phyloP scores from a whole-genome alignment of 306 rosid genomes.

The Inga leiocalycina region DNA sequence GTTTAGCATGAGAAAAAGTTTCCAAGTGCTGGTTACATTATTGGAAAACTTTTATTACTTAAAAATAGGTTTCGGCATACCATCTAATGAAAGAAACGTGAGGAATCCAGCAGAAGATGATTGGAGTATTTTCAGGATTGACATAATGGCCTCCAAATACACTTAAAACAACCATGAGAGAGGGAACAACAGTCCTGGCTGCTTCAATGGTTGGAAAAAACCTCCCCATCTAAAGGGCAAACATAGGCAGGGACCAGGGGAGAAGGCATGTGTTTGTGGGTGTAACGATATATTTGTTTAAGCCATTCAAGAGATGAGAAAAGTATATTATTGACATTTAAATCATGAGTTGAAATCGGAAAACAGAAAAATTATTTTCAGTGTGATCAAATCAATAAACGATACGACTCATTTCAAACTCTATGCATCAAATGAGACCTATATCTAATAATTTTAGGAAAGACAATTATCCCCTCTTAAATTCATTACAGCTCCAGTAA shows the following conservation, averaged over 20 bases:
- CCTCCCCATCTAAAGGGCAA: background rate
- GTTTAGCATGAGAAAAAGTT: conserved; percentile 16
- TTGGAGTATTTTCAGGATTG: conserved; percentile 88
- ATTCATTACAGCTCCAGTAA: background rate
- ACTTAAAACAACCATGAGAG: conserved; percentile 89
- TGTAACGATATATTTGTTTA: background rate
- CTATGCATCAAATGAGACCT: background rate
- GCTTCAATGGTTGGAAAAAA: conserved; percentile 86
- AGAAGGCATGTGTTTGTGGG: background rate
- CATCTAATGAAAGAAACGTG: conserved; percentile 83
- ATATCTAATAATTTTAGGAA: background rate
- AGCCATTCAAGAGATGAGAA: background rate
- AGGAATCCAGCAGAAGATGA: conserved; percentile 97
- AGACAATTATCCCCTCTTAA: background rate
- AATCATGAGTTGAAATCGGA: background rate
- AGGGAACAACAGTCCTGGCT: conserved; percentile 99
- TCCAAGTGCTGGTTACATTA: background rate
- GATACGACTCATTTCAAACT: background rate
- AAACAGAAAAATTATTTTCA: conserved; percentile 2
- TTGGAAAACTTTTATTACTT: conserved; percentile 21
- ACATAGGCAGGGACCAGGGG: background rate
- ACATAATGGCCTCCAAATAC: conserved; percentile 98
- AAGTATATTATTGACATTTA: background rate
- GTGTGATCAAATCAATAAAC: background rate
- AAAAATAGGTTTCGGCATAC: conserved; percentile 47